phyloP scores from a whole-genome alignment of 352 stramenopile genomes.

The Globisporangium uncinulatum region DNA sequence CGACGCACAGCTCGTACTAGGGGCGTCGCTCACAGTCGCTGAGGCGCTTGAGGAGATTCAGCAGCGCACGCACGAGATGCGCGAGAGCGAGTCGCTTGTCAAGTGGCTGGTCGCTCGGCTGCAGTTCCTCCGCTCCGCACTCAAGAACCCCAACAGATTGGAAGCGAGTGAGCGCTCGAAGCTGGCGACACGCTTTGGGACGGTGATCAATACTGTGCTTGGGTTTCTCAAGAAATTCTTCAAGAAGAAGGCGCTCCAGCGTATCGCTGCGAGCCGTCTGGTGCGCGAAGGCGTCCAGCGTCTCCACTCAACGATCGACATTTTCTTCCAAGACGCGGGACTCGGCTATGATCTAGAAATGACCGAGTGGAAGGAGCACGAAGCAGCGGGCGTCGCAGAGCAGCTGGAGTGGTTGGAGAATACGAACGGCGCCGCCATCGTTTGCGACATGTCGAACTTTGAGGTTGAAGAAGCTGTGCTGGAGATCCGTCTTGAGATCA shows the following conservation, averaged over 20 bases:
- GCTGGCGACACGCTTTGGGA: not conserved
- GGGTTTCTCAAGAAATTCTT: not conserved
- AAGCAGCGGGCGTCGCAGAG: slow-evolving; percentile 7
- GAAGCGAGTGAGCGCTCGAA: not conserved
- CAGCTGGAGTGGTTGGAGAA: slow-evolving; percentile 10
- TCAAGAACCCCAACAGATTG: not conserved
- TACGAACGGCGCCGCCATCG: slow-evolving; percentile 8
- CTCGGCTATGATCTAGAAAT: slow-evolving; percentile 5
- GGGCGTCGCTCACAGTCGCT: not conserved
- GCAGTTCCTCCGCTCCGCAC: not conserved
- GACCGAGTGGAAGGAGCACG: not conserved
- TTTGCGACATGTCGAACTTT: not conserved
- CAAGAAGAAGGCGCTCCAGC: slow-evolving; percentile 5
- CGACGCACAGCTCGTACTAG: not conserved
- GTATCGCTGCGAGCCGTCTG: slow-evolving; percentile 2
- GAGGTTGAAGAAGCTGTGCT: not conserved
- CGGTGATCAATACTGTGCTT: not conserved
- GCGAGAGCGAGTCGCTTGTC: slow-evolving; percentile 7
- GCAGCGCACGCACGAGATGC: slow-evolving; percentile 6
- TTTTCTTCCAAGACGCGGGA: slow-evolving; percentile 4
- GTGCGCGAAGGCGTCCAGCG: not conserved
- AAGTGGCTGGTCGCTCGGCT: slow-evolving; percentile 3
- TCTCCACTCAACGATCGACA: slow-evolving; percentile 2
- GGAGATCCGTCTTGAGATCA: slow-evolving; percentile 13
- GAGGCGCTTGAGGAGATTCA: slow-evolving; percentile 1